Evolutionary conservation across 1,139 yeast species (phyloP).

Genomic region (Wickerhamomyces sp.): DNA sequence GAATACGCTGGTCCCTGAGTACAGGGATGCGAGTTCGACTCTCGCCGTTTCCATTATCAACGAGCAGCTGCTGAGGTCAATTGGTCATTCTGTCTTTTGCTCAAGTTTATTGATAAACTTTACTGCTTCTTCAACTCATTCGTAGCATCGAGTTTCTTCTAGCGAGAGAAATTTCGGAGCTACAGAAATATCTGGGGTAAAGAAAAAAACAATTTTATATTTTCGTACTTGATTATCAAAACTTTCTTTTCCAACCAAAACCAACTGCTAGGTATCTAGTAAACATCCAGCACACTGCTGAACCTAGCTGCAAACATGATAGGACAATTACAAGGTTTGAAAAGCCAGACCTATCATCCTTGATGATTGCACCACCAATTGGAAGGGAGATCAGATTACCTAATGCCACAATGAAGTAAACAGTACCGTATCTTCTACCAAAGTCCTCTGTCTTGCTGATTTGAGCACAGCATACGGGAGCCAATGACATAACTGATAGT

Average conservation of each 20-base stretch:
- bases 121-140: too few relatives aligned
- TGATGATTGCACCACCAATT: constrained; percentile 44
- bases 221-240: too few relatives aligned
- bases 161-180: too few relatives aligned
- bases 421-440: constrained; percentile 43
- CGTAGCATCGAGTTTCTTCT: too few relatives aligned
- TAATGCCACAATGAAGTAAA: constrained; percentile 37
- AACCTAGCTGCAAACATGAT: constrained; percentile 12
- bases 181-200: too few relatives aligned
- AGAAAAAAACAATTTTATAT: too few relatives aligned
- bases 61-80: too few relatives aligned
- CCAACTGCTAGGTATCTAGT: constrained; percentile 24
- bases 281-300: constrained; percentile 19
- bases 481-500: constrained; percentile 41
- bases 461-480: constrained; percentile 33
- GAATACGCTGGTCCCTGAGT: constrained; percentile 21
- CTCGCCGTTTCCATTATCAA: constrained; percentile 25
- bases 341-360: constrained; percentile 25
- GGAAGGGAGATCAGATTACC: constrained; percentile 44
- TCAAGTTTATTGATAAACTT: too few relatives aligned
- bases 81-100: too few relatives aligned
- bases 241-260: not conserved
- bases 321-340: constrained; percentile 19
- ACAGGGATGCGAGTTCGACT: constrained; percentile 26
- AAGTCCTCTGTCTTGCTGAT: constrained; percentile 33